Percentiles rank a stretch among this genome's conserved stretches.
Conservation (phyloP, 768 basidiomycete genomes). For the Boletellus emodensis region DNA sequence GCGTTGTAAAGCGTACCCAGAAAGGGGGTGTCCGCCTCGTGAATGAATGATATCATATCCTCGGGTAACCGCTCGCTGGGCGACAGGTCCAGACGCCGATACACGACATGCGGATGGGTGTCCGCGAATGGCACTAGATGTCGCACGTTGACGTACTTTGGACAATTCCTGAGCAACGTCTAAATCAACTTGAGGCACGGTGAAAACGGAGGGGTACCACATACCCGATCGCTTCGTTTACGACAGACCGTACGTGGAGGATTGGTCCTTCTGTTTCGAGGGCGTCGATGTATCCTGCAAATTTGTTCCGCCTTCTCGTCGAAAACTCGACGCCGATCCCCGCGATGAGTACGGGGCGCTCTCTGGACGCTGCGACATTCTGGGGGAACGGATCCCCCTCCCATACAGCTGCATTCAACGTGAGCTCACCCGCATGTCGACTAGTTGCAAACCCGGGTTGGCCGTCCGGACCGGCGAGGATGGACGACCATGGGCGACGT, state of each 20-base stretch:
- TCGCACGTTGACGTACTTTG: conserved; percentile 63
- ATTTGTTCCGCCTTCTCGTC: conserved; percentile 59
- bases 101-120: conserved; percentile 36
- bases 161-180: conserved; percentile 50
- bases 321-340: conserved; percentile 61
- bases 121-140: conserved; percentile 43
- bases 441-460: conserved; percentile 42
- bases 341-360: conserved; percentile 38
- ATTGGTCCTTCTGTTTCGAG: conserved; percentile 29
- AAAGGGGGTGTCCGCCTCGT: conserved; percentile 51
- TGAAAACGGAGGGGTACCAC: conserved; percentile 16
- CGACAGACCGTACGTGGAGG: conserved; percentile 35
- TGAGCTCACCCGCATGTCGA: conserved; percentile 36
- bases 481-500: conserved; percentile 57
- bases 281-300: conserved; percentile 48
- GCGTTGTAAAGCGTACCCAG: conserved; percentile 53
- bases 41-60: conserved; percentile 47
- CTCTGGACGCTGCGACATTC: conserved; percentile 23
- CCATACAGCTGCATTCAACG: conserved; percentile 41
- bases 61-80: conserved; percentile 43
- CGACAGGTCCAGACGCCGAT: conserved; percentile 34
- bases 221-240: conserved; percentile 60
- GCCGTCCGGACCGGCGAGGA: conserved; percentile 45
- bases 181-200: too few relatives aligned
- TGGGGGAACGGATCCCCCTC: conserved; percentile 52